Evolutionary conservation across 2,329 filamentous ascomycete genomes (phyloP), one percentile per base, ranked within the genome.

Genomic region (Epichloe sylvatica): DNA sequence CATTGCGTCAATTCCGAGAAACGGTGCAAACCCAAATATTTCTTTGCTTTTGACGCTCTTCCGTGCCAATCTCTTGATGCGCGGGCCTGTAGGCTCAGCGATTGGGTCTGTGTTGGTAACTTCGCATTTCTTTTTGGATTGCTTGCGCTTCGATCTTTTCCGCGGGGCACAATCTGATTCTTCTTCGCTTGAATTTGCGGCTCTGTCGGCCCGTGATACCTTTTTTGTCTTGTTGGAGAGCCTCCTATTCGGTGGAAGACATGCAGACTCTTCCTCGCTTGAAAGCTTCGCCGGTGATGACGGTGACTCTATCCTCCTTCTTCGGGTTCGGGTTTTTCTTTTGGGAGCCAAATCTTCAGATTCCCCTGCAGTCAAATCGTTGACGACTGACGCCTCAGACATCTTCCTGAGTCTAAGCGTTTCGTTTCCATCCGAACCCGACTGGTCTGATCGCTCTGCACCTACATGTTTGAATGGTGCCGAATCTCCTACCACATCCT

Each of bases 21-120:
- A 56, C 19, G 59, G 43, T 8, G 59, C 47, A 43, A 67, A 69
- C 3, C 72, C 71, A 46, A 74, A 62, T n/a, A 74, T 65, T 50
- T 74, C 72, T 53, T 61, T 70, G 56, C 72, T 73, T 52, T 66
- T 66, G 42, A 74, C 60, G 40, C 68, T 67, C 54, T 67, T 72
- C 21, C 67, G 65, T 23, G 63, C 58, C 51, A 74, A 60, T 40
- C 59, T 67, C 1, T 64, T 63, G 17, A 74, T 62, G 8, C 64
- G 64, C 11, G 69, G 70, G 2, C 60, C 61, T 19, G 45, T 40
- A n/a, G 9, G 47, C 33, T n/a, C 41, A 21, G 36, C n/a, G 4
- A 33, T 4, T 40, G 37, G 19, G 19, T 44, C 33, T 25, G 33
- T 21, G 13, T 3, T 21, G 15, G 36, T n/a, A 3, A 17, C 15